Evolutionary conservation across 129 eudicot genomes (phyloP), one percentile per base, ranked within the genome.

Genomic region (carrot (Daucus carota)): DNA sequence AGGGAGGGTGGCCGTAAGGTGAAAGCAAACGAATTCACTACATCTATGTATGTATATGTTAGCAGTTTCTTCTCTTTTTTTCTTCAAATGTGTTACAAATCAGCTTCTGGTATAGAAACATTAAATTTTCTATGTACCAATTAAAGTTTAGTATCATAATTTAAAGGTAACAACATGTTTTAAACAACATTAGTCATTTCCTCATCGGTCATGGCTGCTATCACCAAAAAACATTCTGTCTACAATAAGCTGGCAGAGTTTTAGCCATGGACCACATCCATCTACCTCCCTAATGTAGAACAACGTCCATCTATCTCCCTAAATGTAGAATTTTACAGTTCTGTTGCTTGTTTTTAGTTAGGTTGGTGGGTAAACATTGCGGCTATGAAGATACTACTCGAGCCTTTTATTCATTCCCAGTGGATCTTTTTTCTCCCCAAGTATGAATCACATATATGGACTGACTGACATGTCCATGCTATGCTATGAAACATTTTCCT

Each of bases 1-100:
- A 29, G 77, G 67, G 29, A 74, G 77, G 70, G 31, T 50, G 29
- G 65, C 66, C 22, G 22, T 74, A 5, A 74, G 67, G 77, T 74
- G 68, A 50, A 34, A 33, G 6, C 34, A 67, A 10, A 63, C 14
- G 72, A n/a, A 31, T 67, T 11, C 41, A 9, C 74, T 41, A 4
- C 29, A 17, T 67, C 45, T 16, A 12, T 67, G 43, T 67, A 67
- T 14, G 18, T 34, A 14, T 31, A 17, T 32, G 9, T 31, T 67
- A 34, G 28, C 40, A 66, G 24, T 66, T 66, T 38, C 73, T 33
- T 69, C 24, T 36, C 32, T 15, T 65, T 69, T 0, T 12, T 69
- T 69, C 36, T 17, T 24, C 38, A 62, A 28, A 60, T 60, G 34
- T 60, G 36, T 60, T 29, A 11, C 28, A 10, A 60, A 60, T 18